Evolutionary conservation across 169 alveolate species (phyloP), one percentile per base, ranked within the genome.

Genomic region (Cytauxzoon felis): DNA sequence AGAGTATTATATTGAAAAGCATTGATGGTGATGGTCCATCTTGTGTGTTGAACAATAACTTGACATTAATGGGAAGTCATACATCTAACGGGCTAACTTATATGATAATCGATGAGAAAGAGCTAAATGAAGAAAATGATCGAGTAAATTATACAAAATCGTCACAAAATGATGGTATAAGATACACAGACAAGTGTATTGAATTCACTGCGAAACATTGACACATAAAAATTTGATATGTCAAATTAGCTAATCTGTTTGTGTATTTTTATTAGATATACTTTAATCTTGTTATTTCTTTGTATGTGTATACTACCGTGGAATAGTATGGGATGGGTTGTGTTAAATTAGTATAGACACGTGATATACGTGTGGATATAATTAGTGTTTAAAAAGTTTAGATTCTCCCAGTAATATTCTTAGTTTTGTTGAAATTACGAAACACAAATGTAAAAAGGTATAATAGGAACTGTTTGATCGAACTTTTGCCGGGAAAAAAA

Each of bases 1-100:
- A 63, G 26, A 59, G 63, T 3, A 2, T 73, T 16, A 29, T 56
- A 0, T 2, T 73, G 9, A 62, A 64, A 24, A 59, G 56, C 13
- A 7, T 73, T 0, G 65, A 73, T 5, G 48, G 67, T 11, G 71
- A 32, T 24, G 34, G 6, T 1, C 84, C 84, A 5, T 7, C 53
- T 26, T 73, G 84, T 40, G 2, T 61, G 54, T 40, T 73, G 19
- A 65, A 73, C 7, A 72, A 61, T 11, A 43, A 73, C 26, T 9
- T 73, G 0, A 78, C 84, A 13, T 33, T 63, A 1, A 49, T 45
- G 48, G 84, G 84, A 16, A 61, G 43, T 18, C 58, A 61, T 38
- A 33, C 58, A 26, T 13, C 60, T 8, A 27, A 58, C 21, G 84
- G 84, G 9, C 24, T 53, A 5, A 73, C 84, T 18, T 73, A 63